These are phyloP conservation scores for Lentinula raphanica DNA, from an alignment of 768 basidiomycete genomes.

Conservation along the genomic window DNA sequence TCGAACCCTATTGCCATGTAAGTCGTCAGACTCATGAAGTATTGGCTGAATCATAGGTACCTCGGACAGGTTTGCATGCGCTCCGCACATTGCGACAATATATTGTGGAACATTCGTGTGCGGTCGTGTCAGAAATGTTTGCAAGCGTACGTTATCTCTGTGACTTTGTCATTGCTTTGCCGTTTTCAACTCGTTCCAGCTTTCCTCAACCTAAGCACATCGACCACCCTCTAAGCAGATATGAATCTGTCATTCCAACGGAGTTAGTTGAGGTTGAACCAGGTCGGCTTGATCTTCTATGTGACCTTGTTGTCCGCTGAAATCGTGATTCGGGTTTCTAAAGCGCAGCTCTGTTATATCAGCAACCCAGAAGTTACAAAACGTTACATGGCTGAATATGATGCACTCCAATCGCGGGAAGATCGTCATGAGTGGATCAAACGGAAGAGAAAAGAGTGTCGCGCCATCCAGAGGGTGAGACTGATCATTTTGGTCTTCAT, in stretches of 20 bases:
- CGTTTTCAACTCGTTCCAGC: neutral
- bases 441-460: neutral
- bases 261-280: too few relatives aligned
- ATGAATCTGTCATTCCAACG: too few relatives aligned
- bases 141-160: conserved; percentile 17
- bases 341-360: neutral
- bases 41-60: too few relatives aligned
- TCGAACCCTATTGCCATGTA: conserved; percentile 51
- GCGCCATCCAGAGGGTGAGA: neutral
- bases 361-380: neutral
- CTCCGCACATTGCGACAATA: conserved; percentile 24
- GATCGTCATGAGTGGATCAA: neutral
- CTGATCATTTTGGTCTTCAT: too few relatives aligned
- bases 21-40: conserved; percentile 8
- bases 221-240: too few relatives aligned
- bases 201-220: neutral
- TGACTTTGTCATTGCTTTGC: neutral
- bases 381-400: neutral
- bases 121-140: conserved; percentile 26
- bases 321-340: neutral
- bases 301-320: too few relatives aligned
- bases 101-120: conserved; percentile 24
- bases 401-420: neutral
- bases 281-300: too few relatives aligned
- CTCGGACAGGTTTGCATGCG: conserved; percentile 23